phyloP scores from a whole-genome alignment of 805 yeast genomes.

The Candida michaelii region DNA sequence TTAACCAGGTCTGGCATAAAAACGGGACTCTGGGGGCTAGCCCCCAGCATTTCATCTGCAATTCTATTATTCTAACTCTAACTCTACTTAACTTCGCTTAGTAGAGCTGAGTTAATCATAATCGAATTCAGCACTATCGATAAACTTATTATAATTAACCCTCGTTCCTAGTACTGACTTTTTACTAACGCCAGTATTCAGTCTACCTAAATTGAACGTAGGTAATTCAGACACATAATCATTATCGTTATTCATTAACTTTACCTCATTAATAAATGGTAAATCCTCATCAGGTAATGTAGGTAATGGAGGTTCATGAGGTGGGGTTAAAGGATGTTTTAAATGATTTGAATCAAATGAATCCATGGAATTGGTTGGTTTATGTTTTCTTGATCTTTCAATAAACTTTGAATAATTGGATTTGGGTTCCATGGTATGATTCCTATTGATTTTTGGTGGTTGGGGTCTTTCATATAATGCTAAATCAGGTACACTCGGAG shows the following conservation, averaged over 20 bases:
- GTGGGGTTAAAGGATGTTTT: constrained; percentile 9
- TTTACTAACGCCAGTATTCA: constrained; percentile 31
- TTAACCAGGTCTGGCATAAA: too few species aligned
- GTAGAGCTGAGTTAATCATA: neutral
- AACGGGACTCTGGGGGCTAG: too few species aligned
- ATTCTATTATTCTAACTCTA: too few species aligned
- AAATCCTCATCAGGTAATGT: constrained; percentile 26
- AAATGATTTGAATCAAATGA: constrained; percentile 15
- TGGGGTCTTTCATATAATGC: constrained; percentile 9
- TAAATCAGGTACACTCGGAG: constrained; percentile 21
- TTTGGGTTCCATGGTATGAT: constrained; percentile 18
- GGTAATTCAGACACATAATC: constrained; percentile 7
- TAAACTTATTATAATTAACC: constrained; percentile 36
- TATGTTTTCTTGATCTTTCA: constrained; percentile 14
- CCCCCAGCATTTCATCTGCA: too few species aligned
- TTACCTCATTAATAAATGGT: constrained; percentile 38
- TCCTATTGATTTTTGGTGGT: constrained; percentile 21
- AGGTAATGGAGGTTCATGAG: constrained; percentile 14
- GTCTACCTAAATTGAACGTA: constrained; percentile 17
- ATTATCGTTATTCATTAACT: constrained; percentile 20
- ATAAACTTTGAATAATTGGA: constrained; percentile 13
- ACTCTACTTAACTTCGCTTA: too few species aligned
- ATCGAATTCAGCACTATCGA: constrained; percentile 27
- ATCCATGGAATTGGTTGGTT: constrained; percentile 10
- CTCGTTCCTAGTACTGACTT: constrained; percentile 40